A percentile compares a stretch with the other conserved stretches of the same genome.
These are phyloP conservation scores for Camelina hispida DNA, from an alignment of 345 rosid genomes.

Conservation along the genomic window DNA sequence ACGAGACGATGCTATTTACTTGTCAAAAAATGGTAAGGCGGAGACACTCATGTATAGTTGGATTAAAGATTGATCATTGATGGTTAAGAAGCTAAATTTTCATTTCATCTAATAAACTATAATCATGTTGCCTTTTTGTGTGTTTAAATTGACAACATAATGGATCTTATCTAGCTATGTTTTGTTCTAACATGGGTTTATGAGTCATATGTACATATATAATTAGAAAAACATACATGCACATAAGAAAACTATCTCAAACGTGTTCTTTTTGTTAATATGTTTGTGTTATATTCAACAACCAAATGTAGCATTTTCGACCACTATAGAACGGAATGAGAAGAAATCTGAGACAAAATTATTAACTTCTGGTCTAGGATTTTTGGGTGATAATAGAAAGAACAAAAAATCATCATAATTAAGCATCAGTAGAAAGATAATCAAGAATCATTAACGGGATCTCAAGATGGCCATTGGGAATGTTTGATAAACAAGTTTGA, in stretches of 20 bases:
- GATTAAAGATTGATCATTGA: not conserved
- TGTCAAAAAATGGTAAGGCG: not conserved
- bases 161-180: not conserved
- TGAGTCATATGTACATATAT: not conserved
- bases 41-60: not conserved
- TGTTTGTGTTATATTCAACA: too few relatives aligned
- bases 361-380: too few relatives aligned
- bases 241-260: too few relatives aligned
- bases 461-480: not conserved
- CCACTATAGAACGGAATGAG: too few relatives aligned
- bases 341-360: too few relatives aligned
- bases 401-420: too few relatives aligned
- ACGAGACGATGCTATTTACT: slow-evolving; percentile 19
- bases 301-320: too few relatives aligned
- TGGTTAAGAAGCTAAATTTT: not conserved
- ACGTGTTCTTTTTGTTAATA: too few relatives aligned
- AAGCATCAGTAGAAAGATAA: too few relatives aligned
- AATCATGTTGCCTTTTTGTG: not conserved
- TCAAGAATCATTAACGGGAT: too few relatives aligned
- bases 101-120: not conserved
- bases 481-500: not conserved
- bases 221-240: too few relatives aligned
- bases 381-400: too few relatives aligned
- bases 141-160: not conserved
- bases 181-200: not conserved